These are phyloP conservation scores for Guyanaporus albipodus DNA, from an alignment of 768 basidiomycete species.

Conservation along the genomic window DNA sequence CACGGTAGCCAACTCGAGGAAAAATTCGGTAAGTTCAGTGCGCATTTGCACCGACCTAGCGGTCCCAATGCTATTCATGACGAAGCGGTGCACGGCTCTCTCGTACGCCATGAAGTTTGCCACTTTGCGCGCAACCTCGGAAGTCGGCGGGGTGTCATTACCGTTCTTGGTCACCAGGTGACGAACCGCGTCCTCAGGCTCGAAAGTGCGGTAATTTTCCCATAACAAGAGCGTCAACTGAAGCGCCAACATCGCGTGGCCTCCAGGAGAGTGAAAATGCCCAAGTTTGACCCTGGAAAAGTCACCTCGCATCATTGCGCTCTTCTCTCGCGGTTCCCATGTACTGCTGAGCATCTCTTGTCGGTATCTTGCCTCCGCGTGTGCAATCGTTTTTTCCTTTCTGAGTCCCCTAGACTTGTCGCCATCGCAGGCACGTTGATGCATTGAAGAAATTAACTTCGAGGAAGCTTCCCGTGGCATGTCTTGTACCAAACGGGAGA, in stretches of 20 bases:
- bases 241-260: slow-evolving; percentile 42
- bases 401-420: slow-evolving; percentile 25
- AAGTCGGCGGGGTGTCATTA: slow-evolving; percentile 24
- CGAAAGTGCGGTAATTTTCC: slow-evolving; percentile 36
- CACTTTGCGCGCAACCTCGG: slow-evolving; percentile 29
- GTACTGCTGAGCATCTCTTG: slow-evolving; percentile 16
- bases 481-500: slow-evolving; percentile 29
- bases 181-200: slow-evolving; percentile 41
- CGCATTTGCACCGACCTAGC: slow-evolving; percentile 20
- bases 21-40: slow-evolving; percentile 35
- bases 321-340: slow-evolving; percentile 27
- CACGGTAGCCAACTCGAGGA: slow-evolving; percentile 45
- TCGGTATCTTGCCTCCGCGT: slow-evolving; percentile 18
- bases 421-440: slow-evolving; percentile 22
- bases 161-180: slow-evolving; percentile 34
- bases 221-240: slow-evolving; percentile 42
- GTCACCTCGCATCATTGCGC: slow-evolving; percentile 27
- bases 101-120: slow-evolving; percentile 35
- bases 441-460: slow-evolving; percentile 29
- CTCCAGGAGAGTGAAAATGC: slow-evolving; percentile 34
- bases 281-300: slow-evolving; percentile 29
- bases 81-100: slow-evolving; percentile 38
- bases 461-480: slow-evolving; percentile 29
- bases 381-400: slow-evolving; percentile 23
- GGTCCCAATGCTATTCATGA: slow-evolving; percentile 35